phyloP scores from a whole-genome alignment of 495 filamentous ascomycete genomes.

The Tetracladium setigerum region DNA sequence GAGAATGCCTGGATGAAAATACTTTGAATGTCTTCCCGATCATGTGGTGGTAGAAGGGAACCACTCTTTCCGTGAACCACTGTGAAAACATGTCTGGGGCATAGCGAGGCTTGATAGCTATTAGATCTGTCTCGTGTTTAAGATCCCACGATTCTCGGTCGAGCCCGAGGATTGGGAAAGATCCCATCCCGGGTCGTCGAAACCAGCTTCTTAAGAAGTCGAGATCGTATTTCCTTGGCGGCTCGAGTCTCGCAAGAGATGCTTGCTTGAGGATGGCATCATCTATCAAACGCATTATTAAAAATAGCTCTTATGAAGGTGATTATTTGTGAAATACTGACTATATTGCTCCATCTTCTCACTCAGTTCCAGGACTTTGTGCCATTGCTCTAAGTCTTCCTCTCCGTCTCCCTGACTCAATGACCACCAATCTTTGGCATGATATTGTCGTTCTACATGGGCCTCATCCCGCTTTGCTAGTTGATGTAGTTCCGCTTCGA shows the following conservation, averaged over 20 bases:
- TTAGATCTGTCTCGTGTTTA: constrained; percentile 4
- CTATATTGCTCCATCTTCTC: constrained; percentile 17
- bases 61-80: constrained; percentile 1
- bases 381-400: constrained; percentile 16
- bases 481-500: constrained; percentile 19
- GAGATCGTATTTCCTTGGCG: constrained; percentile 5
- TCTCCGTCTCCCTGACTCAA: constrained; percentile 1
- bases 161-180: constrained; percentile 10
- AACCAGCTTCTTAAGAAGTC: constrained; percentile 12
- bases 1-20: too few relatives aligned
- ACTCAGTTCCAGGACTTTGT: constrained; percentile 11
- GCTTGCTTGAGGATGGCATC: constrained; percentile 9
- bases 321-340: neutral
- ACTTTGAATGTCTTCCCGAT: constrained; percentile 5
- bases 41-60: neutral
- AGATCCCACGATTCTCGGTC: constrained; percentile 5
- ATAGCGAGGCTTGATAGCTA: constrained; percentile 8
- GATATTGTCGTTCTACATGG: constrained; percentile 1
- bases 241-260: too few relatives aligned
- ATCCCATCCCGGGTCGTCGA: constrained; percentile 8
- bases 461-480: constrained; percentile 14
- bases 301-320: too few relatives aligned
- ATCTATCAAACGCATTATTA: neutral
- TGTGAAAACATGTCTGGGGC: constrained; percentile 1
- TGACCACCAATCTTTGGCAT: constrained; percentile 15